Base-by-base conservation (phyloP, 2,329 filamentous ascomycete genomes). In the Fusarium neocosmosporiellum region DNA sequence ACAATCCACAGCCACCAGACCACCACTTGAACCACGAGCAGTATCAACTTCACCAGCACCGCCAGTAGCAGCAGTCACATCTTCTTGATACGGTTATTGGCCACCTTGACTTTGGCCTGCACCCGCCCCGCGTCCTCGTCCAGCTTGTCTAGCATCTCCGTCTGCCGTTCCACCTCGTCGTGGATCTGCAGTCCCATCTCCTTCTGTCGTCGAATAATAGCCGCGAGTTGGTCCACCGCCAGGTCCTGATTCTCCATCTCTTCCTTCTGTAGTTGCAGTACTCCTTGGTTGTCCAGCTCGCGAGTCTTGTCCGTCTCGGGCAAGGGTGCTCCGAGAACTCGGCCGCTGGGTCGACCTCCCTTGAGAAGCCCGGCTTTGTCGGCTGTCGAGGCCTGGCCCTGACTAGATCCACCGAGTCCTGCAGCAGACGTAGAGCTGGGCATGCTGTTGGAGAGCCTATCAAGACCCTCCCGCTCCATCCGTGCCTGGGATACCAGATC, bases 171-270 rank as follows among this genome's bases (percentile, higher is more conserved):
- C 64, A 95, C 86, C 84, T 96, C 94, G 58, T 91, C 88, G 71
- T 93, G 88, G 77, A 96, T 95, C 65, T 90, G 88, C 54, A 94
- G 84, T 1, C 93, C 93, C 88, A 96, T 93, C 81, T 95, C 91
- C 78, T 89, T 91, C 84, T 96, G 92, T 66, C 92, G 85, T 55
- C 90, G 85, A 54, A 96, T 91, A 55, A 94, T 91, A 72, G 89
- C 90, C 2, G 89, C 87, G 63, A 96, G 83, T 74, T 90, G 86
- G 20, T 92, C 88, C 4, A 96, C 88, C 75, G 93, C 91, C 75
- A 91, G 81, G 73, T 96, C 94, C 78, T 97, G 94, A 72, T 93
- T 90, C 61, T 86, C 79, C 86, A 96, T 94, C 80, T 94, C 89
- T 77, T 93, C 88, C 75, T 90, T 86, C 81, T 96, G 94, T 69